phyloP scores from a whole-genome alignment of 768 basidiomycete species.

The Leucosporidium scottii region DNA sequence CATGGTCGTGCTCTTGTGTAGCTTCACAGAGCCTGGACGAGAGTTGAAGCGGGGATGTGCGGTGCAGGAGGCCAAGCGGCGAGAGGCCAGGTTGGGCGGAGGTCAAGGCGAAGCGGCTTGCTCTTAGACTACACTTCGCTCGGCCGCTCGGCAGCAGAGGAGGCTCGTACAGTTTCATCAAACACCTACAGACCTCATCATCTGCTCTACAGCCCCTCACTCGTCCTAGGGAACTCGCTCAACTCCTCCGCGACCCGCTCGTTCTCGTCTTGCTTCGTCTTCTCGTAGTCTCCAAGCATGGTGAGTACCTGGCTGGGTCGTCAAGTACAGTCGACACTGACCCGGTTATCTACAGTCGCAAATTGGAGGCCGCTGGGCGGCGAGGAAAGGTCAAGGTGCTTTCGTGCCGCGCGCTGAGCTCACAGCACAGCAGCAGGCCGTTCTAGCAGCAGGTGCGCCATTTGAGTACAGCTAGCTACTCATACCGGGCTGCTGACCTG shows the following conservation, averaged over 20 bases:
- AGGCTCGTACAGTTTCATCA: no score
- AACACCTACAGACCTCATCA: neutral
- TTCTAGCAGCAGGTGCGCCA: conserved; percentile 11
- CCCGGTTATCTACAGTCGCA: neutral
- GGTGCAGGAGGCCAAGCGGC: no score
- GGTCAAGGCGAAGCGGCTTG: no score
- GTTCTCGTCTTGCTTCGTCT: neutral
- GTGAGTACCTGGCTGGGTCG: neutral
- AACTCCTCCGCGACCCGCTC: neutral
- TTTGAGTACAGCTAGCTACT: neutral
- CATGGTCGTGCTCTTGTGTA: no score
- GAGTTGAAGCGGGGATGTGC: no score
- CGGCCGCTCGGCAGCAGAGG: no score
- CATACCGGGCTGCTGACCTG: neutral
- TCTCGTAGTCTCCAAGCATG: neutral
- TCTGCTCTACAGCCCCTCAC: neutral
- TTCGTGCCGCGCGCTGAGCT: conserved; percentile 9
- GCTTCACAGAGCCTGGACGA: no score
- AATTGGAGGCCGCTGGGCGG: conserved; percentile 7
- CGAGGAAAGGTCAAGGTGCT: neutral
- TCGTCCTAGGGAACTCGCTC: neutral
- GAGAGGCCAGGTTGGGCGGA: no score
- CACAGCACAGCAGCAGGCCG: conserved; percentile 22
- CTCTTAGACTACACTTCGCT: no score
- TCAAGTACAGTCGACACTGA: neutral